Conservation (phyloP, 2,329 filamentous ascomycete species). For the Diaporthe batatas region DNA sequence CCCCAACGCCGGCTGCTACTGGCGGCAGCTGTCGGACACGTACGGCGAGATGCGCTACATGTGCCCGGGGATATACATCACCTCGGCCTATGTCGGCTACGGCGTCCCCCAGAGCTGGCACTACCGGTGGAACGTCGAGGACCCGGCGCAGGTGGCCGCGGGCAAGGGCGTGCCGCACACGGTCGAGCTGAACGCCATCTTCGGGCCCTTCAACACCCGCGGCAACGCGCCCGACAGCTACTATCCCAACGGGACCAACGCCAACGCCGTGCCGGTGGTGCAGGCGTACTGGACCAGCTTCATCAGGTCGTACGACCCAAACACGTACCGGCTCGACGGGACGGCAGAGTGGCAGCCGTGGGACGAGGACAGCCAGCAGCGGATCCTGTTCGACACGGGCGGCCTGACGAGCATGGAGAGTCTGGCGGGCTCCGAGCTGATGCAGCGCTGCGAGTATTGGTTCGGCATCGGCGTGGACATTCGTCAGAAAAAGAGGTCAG, state of each 20-base stretch:
- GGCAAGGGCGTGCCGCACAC: slow-evolving; percentile 77
- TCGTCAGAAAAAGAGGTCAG: slow-evolving; percentile 25
- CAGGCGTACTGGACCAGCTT: slow-evolving; percentile 84
- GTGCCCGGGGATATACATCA: slow-evolving; percentile 72
- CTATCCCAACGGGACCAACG: slow-evolving; percentile 64
- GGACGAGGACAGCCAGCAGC: slow-evolving; percentile 48
- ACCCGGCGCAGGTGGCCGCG: slow-evolving; percentile 62
- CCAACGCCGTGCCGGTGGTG: slow-evolving; percentile 68
- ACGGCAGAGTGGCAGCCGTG: slow-evolving; percentile 67
- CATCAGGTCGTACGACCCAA: slow-evolving; percentile 75
- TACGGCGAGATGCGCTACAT: slow-evolving; percentile 77
- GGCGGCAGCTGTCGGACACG: slow-evolving; percentile 68
- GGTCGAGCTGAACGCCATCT: slow-evolving; percentile 76
- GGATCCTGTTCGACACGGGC: slow-evolving; percentile 58
- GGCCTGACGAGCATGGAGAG: slow-evolving; percentile 46
- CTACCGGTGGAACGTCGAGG: slow-evolving; percentile 78
- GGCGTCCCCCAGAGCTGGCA: slow-evolving; percentile 67
- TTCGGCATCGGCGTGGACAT: slow-evolving; percentile 37
- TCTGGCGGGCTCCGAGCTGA: slow-evolving; percentile 41
- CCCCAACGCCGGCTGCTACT: slow-evolving; percentile 65
- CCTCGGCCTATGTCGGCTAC: slow-evolving; percentile 53
- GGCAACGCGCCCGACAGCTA: slow-evolving; percentile 68
- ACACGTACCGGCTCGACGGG: slow-evolving; percentile 59
- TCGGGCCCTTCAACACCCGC: slow-evolving; percentile 70
- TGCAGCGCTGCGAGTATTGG: slow-evolving; percentile 43